Base-by-base conservation (phyloP, 1,284 basidiomycete genomes). In the Boletus semigastroideus region DNA sequence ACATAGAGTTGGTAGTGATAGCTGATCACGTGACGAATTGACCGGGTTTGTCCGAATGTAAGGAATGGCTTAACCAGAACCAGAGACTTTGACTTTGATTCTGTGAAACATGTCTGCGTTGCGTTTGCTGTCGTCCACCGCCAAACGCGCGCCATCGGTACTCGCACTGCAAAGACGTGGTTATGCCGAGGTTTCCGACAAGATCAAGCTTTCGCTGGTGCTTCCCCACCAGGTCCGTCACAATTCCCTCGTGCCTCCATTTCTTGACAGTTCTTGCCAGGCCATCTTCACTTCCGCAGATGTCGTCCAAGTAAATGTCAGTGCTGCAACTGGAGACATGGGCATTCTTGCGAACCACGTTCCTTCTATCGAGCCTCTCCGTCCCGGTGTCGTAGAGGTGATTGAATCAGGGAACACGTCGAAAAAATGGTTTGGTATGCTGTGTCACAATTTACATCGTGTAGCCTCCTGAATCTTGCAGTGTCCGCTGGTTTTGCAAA, bases 311-410 rank as follows among this genome's bases (percentile, higher is more conserved):
- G 94, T 98, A 63, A 97, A 96, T 78, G 78, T 97, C 62, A 77
- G 94, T 42, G 95, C 94, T 46, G 89, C 87, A 52, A 88, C 92
- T n/a, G 95, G 94, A 73, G 94, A 97, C 74, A 97, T 98, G 94
- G 94, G 95, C 81, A 91, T 98, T 67, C 85, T 98, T 59, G 92
- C 95, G 64, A 95, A 95, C 80, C 94, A 98, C 76, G 94, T 97
- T 54, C 87, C 94, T 41, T 89, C 92, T 30, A 89, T 98, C 57
- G 94, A 98, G 74, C 82, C 94, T 48, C 80, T 98, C 53, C 90
- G 92, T 69, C 87, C 95, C 44, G 95, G 94, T 71, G 80, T 98
- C 56, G 79, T 98, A 52, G 94, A 98, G 75, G 89, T 98, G 59
- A 84, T 97, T 59, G 94, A 96, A 76, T 77, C 83, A 19, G 78